phyloP scores from a whole-genome alignment of 2,329 filamentous ascomycete genomes.

The Talaromyces islandicus region DNA sequence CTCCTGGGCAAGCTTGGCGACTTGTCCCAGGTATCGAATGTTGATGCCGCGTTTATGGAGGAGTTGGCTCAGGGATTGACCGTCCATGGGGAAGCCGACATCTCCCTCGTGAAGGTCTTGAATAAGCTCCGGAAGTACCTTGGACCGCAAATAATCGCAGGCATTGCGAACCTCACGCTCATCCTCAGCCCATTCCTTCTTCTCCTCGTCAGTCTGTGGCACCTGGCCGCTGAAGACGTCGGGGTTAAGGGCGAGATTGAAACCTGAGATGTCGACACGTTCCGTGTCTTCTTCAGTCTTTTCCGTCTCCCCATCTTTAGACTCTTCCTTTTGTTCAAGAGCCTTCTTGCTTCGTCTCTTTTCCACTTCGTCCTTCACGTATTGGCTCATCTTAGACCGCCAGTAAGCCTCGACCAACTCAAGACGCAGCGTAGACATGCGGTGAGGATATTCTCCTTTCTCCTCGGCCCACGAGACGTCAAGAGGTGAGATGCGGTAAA shows the following conservation, averaged over 20 bases:
- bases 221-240: constrained; percentile 91
- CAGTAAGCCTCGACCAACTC: constrained; percentile 86
- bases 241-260: constrained; percentile 84
- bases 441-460: constrained; percentile 71
- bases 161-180: constrained; percentile 83
- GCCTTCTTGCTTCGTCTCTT: constrained; percentile 48
- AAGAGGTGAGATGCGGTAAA: constrained; percentile 89
- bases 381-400: constrained; percentile 80
- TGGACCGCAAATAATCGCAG: constrained; percentile 68
- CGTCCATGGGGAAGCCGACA: constrained; percentile 97
- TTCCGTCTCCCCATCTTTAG: constrained; percentile 36
- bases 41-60: constrained; percentile 98
- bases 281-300: constrained; percentile 50
- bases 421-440: constrained; percentile 88
- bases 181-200: constrained; percentile 72
- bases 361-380: constrained; percentile 72
- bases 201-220: constrained; percentile 86
- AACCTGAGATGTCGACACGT: constrained; percentile 78
- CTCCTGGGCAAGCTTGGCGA: constrained; percentile 63
- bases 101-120: constrained; percentile 86
- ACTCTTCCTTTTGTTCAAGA: constrained; percentile 29
- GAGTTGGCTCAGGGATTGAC: constrained; percentile 78
- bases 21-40: constrained; percentile 84
- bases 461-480: constrained; percentile 90
- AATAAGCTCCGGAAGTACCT: constrained; percentile 77